Conservation (phyloP, 2,329 filamentous ascomycete genomes). For the Tolypocladium tundrense region DNA sequence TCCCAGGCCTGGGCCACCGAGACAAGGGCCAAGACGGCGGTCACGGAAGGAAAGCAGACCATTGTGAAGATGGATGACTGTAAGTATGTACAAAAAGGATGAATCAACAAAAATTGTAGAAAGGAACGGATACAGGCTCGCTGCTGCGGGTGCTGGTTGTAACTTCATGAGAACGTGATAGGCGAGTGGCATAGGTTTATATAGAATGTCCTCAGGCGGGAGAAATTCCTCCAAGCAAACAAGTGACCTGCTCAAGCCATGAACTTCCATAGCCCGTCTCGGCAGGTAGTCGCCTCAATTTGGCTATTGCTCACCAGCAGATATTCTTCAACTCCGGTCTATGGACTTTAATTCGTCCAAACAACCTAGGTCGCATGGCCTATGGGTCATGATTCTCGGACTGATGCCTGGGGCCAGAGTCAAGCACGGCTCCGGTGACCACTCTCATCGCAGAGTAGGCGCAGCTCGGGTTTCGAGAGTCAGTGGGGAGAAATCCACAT, state of each 20-base stretch:
- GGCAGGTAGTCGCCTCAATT: neutral
- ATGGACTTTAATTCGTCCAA: neutral
- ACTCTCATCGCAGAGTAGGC: neutral
- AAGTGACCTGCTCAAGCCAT: neutral
- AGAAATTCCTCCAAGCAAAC: neutral
- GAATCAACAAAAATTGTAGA: too few species aligned
- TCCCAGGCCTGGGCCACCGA: slow-evolving; percentile 23
- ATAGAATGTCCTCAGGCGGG: neutral
- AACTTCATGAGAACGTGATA: too few species aligned
- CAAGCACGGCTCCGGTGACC: neutral
- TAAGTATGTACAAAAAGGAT: neutral
- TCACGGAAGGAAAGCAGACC: slow-evolving; percentile 10
- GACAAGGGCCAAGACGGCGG: slow-evolving; percentile 18
- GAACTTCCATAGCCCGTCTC: neutral
- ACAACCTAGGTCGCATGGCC: neutral
- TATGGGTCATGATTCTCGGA: slow-evolving; percentile 1
- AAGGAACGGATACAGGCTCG: neutral
- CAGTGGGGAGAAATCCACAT: neutral
- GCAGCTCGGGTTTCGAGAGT: neutral
- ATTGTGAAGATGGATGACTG: slow-evolving; percentile 7
- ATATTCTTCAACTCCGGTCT: neutral
- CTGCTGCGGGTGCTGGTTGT: neutral
- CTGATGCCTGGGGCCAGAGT: slow-evolving; percentile 1
- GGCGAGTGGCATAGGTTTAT: neutral
- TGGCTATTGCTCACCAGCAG: neutral